Evolutionary conservation across 306 rosid genomes (phyloP).

Genomic region (Glycine soja): DNA sequence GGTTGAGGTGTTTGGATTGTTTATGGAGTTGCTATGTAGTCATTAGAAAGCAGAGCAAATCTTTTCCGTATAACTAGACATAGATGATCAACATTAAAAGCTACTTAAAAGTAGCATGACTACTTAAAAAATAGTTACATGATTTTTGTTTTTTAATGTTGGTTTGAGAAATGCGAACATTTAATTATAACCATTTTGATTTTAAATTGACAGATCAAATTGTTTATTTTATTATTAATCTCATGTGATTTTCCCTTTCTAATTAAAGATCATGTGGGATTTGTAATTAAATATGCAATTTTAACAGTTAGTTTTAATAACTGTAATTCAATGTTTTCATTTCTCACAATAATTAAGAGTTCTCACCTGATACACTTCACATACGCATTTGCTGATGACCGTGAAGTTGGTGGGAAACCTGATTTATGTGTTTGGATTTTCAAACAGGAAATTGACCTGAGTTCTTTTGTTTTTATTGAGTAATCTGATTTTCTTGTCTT

Average conservation of each 20-base stretch:
- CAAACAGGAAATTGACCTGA: neutral
- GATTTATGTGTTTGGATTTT: slow-evolving; percentile 18
- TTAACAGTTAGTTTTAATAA: neutral
- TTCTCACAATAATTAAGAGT: neutral
- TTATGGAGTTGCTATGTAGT: neutral
- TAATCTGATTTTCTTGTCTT: neutral
- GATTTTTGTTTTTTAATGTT: too few species aligned
- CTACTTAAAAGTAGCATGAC: too few species aligned
- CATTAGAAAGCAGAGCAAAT: too few species aligned
- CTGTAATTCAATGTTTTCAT: neutral
- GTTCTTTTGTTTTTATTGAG: neutral
- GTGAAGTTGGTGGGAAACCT: neutral
- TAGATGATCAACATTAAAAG: too few species aligned
- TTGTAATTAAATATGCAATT: neutral
- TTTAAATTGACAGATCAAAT: neutral
- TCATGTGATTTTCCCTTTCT: neutral
- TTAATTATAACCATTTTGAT: neutral
- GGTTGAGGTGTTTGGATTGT: neutral
- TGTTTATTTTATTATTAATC: neutral
- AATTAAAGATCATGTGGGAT: neutral
- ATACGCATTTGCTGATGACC: neutral
- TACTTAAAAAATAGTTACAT: too few species aligned
- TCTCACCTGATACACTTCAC: neutral
- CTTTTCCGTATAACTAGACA: too few species aligned
- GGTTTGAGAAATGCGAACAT: neutral